Evolutionary conservation across 352 stramenopile species (phyloP).

Genomic region (Globisporangium nagaii): DNA sequence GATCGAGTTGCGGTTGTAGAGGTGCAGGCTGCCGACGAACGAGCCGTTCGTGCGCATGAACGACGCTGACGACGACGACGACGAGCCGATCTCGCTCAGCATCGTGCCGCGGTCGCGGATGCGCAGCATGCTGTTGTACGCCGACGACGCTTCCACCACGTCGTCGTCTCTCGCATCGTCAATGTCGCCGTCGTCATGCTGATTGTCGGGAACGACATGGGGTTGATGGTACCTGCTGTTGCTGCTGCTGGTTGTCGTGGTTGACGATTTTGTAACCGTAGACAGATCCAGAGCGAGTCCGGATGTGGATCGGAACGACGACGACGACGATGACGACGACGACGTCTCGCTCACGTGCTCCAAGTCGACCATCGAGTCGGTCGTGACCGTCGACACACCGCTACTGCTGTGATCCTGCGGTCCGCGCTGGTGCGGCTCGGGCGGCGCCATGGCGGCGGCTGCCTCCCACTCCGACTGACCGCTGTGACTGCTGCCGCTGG

Average conservation of each 20-base stretch:
- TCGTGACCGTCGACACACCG: background rate
- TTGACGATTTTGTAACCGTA: background rate
- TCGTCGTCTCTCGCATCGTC: slow-evolving; percentile 12
- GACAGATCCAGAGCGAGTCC: background rate
- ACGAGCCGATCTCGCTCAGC: slow-evolving; percentile 11
- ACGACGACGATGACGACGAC: slow-evolving; percentile 9
- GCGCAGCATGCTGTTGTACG: slow-evolving; percentile 16
- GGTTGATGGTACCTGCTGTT: background rate
- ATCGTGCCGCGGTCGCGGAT: slow-evolving; percentile 30
- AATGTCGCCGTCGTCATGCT: background rate
- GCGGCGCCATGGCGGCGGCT: background rate
- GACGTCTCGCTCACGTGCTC: slow-evolving; percentile 32
- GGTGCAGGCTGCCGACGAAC: slow-evolving; percentile 13
- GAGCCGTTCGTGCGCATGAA: slow-evolving; percentile 6
- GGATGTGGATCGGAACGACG: background rate
- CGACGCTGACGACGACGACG: background rate
- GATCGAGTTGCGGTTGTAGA: slow-evolving; percentile 18
- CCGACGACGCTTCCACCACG: slow-evolving; percentile 14
- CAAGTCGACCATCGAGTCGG: slow-evolving; percentile 20
- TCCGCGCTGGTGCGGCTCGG: background rate
- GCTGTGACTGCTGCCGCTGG: too few species aligned
- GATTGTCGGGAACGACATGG: too few species aligned
- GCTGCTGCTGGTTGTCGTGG: background rate
- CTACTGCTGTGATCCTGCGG: background rate
- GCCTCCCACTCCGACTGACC: background rate